Evolutionary conservation across 2,329 filamentous ascomycete genomes (phyloP), one percentile per base, ranked within the genome.

Genomic region (Arthrobotrys sphaeroides): DNA sequence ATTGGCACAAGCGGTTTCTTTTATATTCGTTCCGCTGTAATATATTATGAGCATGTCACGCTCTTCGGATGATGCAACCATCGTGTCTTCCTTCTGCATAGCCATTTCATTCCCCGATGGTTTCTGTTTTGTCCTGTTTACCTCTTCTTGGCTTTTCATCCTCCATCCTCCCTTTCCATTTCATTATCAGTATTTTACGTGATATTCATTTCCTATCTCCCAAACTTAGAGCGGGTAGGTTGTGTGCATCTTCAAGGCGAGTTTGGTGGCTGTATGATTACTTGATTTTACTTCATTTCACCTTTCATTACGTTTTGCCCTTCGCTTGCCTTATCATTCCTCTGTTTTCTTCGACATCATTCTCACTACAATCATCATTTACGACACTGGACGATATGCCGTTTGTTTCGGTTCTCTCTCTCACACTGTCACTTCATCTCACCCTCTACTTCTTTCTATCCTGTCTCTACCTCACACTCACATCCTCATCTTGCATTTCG

Each of bases 351-450:
- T 18, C n/a, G 6, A 18, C 26, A 33, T 16, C 26, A 33, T 28
- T 16, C 4, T 16, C 26, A 20, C 22, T 12, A 18, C 43, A 24
- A 51, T 26, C 16, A 18, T 45, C 43, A 51, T 31, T 31, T 12
- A 74, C 76, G 75, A 68, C 43, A 65, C 49, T 12, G 38, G 49
- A 45, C 61, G 57, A 57, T 40, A 26, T 59, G 31, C 70, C 26
- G n/a, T 49, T 55, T 61, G 20, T 40, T 57, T 47, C 36, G 28
- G 42, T 78, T 77, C 70, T 55, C 59, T 65, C 57, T 79, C 78
- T 73, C 78, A 80, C 80, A 78, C 80, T 77, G 77, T 79, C 78
- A 55, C 49, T 65, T 62, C 45, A 61, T 24, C 28, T 33, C 66
- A 60, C 77, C 78, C 22, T 10, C 20, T 38, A 20, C 60, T 57